These are phyloP conservation scores for Peniophora sp. DNA, from an alignment of 1,284 basidiomycete genomes.

Conservation along the genomic window DNA sequence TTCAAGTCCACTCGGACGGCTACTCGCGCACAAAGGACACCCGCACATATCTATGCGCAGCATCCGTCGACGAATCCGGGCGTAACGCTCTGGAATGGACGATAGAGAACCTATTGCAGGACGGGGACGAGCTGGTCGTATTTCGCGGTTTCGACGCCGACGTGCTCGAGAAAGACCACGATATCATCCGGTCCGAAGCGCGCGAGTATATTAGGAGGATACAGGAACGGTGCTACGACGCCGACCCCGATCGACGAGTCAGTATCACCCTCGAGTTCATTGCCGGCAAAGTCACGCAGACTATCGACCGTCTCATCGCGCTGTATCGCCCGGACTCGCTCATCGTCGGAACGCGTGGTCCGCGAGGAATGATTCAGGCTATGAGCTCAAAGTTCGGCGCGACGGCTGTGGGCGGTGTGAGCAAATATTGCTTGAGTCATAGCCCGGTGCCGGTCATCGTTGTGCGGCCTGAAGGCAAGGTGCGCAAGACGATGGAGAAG, in stretches of 20 bases:
- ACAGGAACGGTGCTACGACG: conserved; percentile 76
- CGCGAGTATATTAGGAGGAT: conserved; percentile 76
- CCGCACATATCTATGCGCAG: conserved; percentile 86
- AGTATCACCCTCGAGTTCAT: conserved; percentile 94
- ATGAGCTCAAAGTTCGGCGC: conserved; percentile 52
- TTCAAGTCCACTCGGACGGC: conserved; percentile 78
- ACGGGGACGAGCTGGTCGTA: conserved; percentile 92
- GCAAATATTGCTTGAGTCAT: conserved; percentile 80
- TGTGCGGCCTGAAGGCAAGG: conserved; percentile 81
- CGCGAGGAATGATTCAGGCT: conserved; percentile 48
- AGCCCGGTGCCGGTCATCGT: conserved; percentile 92
- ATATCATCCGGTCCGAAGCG: conserved; percentile 83
- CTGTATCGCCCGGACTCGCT: conserved; percentile 94
- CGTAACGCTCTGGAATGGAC: conserved; percentile 84
- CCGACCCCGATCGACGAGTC: conserved; percentile 73
- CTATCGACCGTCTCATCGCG: conserved; percentile 88
- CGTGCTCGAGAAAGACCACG: conserved; percentile 75
- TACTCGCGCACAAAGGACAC: conserved; percentile 78
- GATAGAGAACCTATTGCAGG: conserved; percentile 80
- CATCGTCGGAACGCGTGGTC: conserved; percentile 87
- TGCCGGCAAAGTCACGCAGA: conserved; percentile 83
- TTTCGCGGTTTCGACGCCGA: conserved; percentile 86
- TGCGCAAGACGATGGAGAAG: conserved; percentile 78
- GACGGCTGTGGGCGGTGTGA: conserved; percentile 57
- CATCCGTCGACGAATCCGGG: conserved; percentile 85